phyloP scores from a whole-genome alignment of 2,329 filamentous ascomycete species.

The Ceratocystis papillata region DNA sequence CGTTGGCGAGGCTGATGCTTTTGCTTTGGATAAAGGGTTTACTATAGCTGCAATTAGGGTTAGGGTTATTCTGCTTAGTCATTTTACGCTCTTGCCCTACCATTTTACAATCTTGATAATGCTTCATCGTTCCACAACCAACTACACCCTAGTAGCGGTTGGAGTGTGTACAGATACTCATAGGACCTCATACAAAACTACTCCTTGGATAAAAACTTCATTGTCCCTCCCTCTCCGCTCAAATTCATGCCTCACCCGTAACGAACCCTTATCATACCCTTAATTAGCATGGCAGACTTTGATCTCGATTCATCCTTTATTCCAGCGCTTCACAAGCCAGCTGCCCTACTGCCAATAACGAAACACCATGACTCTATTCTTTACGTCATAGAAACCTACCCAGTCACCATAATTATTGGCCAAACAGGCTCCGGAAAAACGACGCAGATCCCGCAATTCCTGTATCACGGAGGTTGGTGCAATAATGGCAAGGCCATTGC shows the following conservation, averaged over 20 bases:
- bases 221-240: too few relatives aligned
- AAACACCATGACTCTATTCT: slow-evolving; percentile 68
- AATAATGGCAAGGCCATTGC: slow-evolving; percentile 70
- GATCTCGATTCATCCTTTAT: slow-evolving; percentile 54
- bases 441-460: slow-evolving; percentile 86
- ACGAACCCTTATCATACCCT: slow-evolving; percentile 16
- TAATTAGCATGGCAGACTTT: slow-evolving; percentile 42
- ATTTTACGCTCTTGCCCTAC: neutral
- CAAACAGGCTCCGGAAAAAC: slow-evolving; percentile 95
- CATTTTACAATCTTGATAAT: slow-evolving; percentile 4
- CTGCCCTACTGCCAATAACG: slow-evolving; percentile 74
- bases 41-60: neutral
- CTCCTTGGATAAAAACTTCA: neutral
- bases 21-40: neutral
- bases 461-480: slow-evolving; percentile 84
- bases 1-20: neutral
- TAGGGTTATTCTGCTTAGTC: neutral
- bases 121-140: neutral
- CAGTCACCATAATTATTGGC: slow-evolving; percentile 80
- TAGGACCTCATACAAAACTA: neutral
- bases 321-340: slow-evolving; percentile 74
- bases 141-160: neutral
- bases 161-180: neutral
- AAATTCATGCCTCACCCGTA: neutral
- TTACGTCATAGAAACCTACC: slow-evolving; percentile 73